Conservation (phyloP, 352 stramenopile genomes). For the Elongisporangium undulatum region DNA sequence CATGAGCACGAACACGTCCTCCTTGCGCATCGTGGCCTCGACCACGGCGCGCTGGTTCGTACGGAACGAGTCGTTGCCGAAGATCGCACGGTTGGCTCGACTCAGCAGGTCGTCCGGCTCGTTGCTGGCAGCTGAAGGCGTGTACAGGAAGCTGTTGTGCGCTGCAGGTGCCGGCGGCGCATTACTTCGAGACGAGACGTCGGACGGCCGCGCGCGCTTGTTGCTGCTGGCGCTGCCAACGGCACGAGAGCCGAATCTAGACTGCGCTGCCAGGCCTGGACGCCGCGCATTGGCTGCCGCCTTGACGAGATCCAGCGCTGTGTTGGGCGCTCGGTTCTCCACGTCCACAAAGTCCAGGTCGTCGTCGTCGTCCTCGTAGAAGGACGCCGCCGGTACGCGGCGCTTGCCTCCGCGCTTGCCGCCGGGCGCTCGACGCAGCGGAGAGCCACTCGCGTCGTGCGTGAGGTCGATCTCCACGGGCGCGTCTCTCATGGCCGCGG, state of each 20-base stretch:
- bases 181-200: neutral
- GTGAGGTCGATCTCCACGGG: conserved; percentile 47
- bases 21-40: conserved; percentile 82
- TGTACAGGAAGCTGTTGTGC: neutral
- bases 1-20: conserved; percentile 95
- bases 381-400: conserved; percentile 12
- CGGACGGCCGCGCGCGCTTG: conserved; percentile 3
- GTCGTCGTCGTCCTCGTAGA: conserved; percentile 60
- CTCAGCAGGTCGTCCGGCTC: conserved; percentile 27
- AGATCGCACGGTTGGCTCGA: conserved; percentile 58
- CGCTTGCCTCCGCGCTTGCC: neutral
- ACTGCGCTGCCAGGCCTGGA: conserved; percentile 12
- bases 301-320: conserved; percentile 42
- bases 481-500: conserved; percentile 7
- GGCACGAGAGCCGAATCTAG: conserved; percentile 2
- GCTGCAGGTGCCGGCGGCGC: neutral
- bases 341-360: conserved; percentile 16
- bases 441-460: conserved; percentile 3
- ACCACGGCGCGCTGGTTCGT: conserved; percentile 92
- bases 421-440: neutral
- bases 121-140: neutral
- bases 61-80: conserved; percentile 82
- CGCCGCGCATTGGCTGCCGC: neutral
- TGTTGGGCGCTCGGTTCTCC: conserved; percentile 47
- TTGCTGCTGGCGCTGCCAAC: conserved; percentile 10